Percentiles rank a stretch among this genome's conserved stretches.
Conservation (phyloP, 805 yeast genomes). For the Starmerella floris region DNA sequence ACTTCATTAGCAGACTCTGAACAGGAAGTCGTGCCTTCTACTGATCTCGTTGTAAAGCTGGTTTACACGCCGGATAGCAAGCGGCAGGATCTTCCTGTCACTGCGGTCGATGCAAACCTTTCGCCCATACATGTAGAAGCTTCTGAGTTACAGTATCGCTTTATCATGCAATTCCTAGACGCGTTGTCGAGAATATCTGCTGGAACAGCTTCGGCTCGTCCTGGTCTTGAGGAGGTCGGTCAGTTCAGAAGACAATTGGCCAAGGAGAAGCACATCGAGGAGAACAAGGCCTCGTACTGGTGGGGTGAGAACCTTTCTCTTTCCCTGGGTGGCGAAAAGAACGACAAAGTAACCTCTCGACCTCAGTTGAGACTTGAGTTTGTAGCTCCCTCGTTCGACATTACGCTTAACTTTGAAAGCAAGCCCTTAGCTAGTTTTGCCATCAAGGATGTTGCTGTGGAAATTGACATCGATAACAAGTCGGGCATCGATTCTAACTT, state of each 20-base stretch:
- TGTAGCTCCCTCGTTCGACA: slow-evolving; percentile 16
- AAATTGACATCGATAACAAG: slow-evolving; percentile 39
- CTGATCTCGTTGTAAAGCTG: slow-evolving; percentile 12
- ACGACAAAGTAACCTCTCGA: background rate
- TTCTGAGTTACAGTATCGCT: slow-evolving; percentile 60
- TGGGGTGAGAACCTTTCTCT: slow-evolving; percentile 18
- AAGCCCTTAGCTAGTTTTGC: slow-evolving; percentile 42
- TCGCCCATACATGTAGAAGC: slow-evolving; percentile 50
- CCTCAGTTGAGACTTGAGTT: slow-evolving; percentile 14
- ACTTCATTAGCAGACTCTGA: slow-evolving; percentile 39
- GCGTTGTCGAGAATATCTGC: slow-evolving; percentile 44
- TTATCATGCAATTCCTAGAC: slow-evolving; percentile 41
- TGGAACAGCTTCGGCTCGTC: slow-evolving; percentile 37
- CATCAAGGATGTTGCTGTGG: slow-evolving; percentile 43
- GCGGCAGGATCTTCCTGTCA: slow-evolving; percentile 20
- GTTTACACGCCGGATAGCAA: slow-evolving; percentile 3
- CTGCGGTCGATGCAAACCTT: slow-evolving; percentile 42
- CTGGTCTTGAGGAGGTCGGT: slow-evolving; percentile 30
- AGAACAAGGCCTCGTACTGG: slow-evolving; percentile 16
- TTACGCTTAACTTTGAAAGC: slow-evolving; percentile 9
- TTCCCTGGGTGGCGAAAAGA: slow-evolving; percentile 1
- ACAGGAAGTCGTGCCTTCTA: slow-evolving; percentile 33
- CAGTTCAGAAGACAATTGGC: slow-evolving; percentile 15
- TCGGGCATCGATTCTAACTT: slow-evolving; percentile 48
- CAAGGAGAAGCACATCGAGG: slow-evolving; percentile 18